phyloP scores from a whole-genome alignment of 257 asterid genomes.

The Nicotiana noctiflora region DNA sequence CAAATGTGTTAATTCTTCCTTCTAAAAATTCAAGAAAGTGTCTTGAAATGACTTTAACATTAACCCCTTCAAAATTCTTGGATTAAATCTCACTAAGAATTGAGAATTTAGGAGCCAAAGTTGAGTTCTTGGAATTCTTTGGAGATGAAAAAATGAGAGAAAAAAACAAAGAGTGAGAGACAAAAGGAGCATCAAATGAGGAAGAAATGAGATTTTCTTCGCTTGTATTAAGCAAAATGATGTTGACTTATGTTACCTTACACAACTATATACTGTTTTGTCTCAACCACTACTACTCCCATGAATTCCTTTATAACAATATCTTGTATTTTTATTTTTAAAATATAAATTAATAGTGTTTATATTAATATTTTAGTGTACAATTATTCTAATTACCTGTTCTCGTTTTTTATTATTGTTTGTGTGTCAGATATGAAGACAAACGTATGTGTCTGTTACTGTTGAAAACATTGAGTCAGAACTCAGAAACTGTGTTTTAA shows the following conservation, averaged over 20 bases:
- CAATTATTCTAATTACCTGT: not conserved
- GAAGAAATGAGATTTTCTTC: constrained; percentile 7
- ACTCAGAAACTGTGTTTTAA: not conserved
- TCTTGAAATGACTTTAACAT: not conserved
- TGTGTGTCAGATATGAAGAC: not conserved
- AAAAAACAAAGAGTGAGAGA: not conserved
- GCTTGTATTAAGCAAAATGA: not conserved
- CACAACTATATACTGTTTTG: constrained; percentile 4
- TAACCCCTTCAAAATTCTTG: not conserved
- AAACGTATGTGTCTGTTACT: not conserved
- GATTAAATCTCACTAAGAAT: too few species aligned
- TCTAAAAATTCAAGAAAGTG: not conserved
- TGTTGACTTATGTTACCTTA: constrained; percentile 11
- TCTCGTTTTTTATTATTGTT: not conserved
- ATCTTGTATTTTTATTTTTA: not conserved
- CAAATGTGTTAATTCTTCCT: not conserved
- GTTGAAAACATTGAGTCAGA: constrained; percentile 8
- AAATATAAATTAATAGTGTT: not conserved
- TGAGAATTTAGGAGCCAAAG: too few species aligned
- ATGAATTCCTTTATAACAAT: not conserved
- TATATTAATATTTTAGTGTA: not conserved
- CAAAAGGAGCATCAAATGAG: constrained; percentile 7
- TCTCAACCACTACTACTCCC: constrained; percentile 12
- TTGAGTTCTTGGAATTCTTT: not conserved
- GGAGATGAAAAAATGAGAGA: not conserved